Evolutionary conservation across 345 rosid species (phyloP).

Genomic region (Gossypium mustelinum): DNA sequence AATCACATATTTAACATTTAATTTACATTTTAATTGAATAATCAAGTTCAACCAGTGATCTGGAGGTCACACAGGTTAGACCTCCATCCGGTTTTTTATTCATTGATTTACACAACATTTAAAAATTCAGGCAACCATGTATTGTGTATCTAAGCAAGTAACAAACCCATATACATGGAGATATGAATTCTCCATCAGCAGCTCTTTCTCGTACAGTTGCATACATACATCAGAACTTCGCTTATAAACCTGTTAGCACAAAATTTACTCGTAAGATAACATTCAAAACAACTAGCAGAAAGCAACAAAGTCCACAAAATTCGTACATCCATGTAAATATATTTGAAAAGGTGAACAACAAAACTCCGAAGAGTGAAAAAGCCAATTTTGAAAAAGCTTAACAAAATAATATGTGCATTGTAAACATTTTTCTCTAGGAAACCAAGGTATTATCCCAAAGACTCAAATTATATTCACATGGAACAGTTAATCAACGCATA

Average conservation of each 20-base stretch:
- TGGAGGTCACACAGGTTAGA: neutral
- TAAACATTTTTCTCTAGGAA: too few species aligned
- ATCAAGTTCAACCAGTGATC: neutral
- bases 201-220: slow-evolving; percentile 87
- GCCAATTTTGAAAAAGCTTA: neutral
- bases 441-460: neutral
- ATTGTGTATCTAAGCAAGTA: slow-evolving; percentile 3
- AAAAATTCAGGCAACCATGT: neutral
- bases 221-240: slow-evolving; percentile 73
- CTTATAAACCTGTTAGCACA: slow-evolving; percentile 65
- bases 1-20: neutral
- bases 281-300: neutral
- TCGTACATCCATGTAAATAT: neutral
- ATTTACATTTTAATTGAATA: neutral
- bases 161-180: slow-evolving; percentile 76
- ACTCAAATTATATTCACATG: neutral
- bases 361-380: neutral
- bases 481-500: neutral
- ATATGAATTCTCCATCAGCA: slow-evolving; percentile 65
- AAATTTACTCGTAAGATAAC: slow-evolving; percentile 8
- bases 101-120: neutral
- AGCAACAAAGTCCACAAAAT: neutral
- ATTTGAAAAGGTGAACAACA: neutral
- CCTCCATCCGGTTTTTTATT: neutral
- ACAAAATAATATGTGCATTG: neutral